Conservation (phyloP, 2,329 filamentous ascomycete species). For the Fusarium aywerte region DNA sequence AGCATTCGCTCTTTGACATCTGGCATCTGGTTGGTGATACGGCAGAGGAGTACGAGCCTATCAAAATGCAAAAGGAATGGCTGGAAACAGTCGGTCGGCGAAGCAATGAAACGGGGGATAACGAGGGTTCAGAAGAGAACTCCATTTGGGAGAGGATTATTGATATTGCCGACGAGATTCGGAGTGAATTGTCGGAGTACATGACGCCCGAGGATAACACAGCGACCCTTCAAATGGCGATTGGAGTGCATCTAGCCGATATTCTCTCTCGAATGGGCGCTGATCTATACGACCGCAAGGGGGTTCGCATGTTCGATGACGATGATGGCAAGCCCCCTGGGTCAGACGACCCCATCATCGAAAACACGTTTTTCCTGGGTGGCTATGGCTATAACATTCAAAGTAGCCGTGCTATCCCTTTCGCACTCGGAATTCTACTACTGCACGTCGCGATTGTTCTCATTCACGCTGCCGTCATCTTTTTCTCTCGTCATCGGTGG, state of each 20-base stretch:
- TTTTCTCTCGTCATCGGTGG: background rate
- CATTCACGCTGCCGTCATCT: background rate
- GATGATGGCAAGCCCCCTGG: background rate
- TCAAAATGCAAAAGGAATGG: background rate
- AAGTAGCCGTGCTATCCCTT: background rate
- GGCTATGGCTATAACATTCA: background rate
- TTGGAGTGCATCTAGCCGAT: background rate
- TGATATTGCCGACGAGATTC: background rate
- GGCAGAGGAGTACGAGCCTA: background rate
- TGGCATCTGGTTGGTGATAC: background rate
- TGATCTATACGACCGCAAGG: background rate
- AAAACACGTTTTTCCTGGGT: background rate
- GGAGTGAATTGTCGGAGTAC: background rate
- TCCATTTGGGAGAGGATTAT: background rate
- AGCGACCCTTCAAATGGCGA: background rate
- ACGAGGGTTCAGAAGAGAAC: rapidly evolving
- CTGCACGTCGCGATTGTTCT: background rate
- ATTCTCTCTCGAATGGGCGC: background rate
- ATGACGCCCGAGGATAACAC: rapidly evolving
- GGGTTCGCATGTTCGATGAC: background rate
- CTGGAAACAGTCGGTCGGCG: background rate
- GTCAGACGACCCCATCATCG: background rate
- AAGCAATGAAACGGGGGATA: background rate
- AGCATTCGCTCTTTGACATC: background rate
- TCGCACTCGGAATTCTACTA: background rate